A percentile compares a stretch with the other conserved stretches of the same genome.
Evolutionary conservation across 768 basidiomycete species (phyloP).

Genomic region (Leccinum boreale): DNA sequence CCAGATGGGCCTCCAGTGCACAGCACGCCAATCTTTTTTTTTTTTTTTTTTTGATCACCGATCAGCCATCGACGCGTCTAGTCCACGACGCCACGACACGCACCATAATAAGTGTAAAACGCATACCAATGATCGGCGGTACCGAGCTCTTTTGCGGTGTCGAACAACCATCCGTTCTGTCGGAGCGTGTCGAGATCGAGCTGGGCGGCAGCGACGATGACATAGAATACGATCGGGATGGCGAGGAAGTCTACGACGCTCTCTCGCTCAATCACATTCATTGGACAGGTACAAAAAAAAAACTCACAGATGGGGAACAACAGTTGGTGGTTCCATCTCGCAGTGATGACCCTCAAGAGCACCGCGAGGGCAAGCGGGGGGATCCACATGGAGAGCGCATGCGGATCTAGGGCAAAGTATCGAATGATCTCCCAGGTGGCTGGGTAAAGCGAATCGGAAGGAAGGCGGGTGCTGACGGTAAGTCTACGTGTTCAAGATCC

Average conservation of each 20-base stretch:
- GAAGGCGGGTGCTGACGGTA: slow-evolving; percentile 79
- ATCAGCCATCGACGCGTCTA: background rate
- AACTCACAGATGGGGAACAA: slow-evolving; percentile 84
- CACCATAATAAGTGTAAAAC: slow-evolving; percentile 81
- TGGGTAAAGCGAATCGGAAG: slow-evolving; percentile 67
- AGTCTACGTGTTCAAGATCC: slow-evolving; percentile 44
- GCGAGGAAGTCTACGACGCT: slow-evolving; percentile 60
- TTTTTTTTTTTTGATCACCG: too few species aligned
- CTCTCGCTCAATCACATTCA: background rate
- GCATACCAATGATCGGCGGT: slow-evolving; percentile 64
- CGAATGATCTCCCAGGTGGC: slow-evolving; percentile 63
- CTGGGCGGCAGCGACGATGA: slow-evolving; percentile 61
- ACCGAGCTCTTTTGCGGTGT: slow-evolving; percentile 40
- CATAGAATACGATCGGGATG: slow-evolving; percentile 83
- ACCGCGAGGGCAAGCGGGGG: slow-evolving; percentile 76
- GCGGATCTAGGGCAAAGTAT: slow-evolving; percentile 60
- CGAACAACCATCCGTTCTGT: slow-evolving; percentile 80
- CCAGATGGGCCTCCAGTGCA: slow-evolving; percentile 68
- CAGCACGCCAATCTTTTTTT: slow-evolving; percentile 58
- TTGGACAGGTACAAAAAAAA: background rate
- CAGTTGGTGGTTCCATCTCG: slow-evolving; percentile 79
- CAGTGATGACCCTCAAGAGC: slow-evolving; percentile 75
- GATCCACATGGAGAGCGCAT: slow-evolving; percentile 73
- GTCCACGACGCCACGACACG: slow-evolving; percentile 9
- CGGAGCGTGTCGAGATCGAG: slow-evolving; percentile 62